Percentiles rank a stretch among this genome's conserved stretches.
These are phyloP conservation scores for Microcos paniculata DNA, from an alignment of 345 rosid genomes.

Conservation along the genomic window DNA sequence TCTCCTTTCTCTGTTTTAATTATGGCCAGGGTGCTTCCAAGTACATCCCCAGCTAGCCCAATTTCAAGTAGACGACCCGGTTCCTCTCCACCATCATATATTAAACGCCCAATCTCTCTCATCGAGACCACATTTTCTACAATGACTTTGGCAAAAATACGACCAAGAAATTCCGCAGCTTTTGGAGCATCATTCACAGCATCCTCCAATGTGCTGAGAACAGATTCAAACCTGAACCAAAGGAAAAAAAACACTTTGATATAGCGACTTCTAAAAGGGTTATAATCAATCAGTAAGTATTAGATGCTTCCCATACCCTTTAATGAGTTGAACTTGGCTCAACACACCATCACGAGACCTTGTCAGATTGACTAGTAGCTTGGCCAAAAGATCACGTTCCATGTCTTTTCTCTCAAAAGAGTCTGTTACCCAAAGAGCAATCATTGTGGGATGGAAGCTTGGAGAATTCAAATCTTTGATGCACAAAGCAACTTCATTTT, in stretches of 20 bases:
- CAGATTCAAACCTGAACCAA: constrained; percentile 66
- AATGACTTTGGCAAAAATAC: constrained; percentile 56
- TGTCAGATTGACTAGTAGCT: constrained; percentile 72
- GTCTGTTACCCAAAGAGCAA: constrained; percentile 89
- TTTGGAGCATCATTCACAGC: constrained; percentile 89
- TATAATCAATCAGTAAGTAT: background rate
- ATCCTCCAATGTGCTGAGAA: constrained; percentile 74
- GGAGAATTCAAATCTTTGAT: constrained; percentile 80
- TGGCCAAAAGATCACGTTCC: constrained; percentile 80
- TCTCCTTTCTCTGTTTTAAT: constrained; percentile 67
- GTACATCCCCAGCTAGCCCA: constrained; percentile 85
- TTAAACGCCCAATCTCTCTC: constrained; percentile 55
- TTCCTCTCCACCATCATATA: constrained; percentile 74
- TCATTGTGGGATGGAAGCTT: constrained; percentile 78
- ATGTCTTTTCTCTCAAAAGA: constrained; percentile 92
- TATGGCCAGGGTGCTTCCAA: constrained; percentile 68
- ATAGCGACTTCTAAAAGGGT: background rate
- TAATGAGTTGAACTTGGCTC: constrained; percentile 48
- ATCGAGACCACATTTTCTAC: constrained; percentile 47
- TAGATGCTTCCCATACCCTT: constrained; percentile 58
- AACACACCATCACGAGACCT: constrained; percentile 49
- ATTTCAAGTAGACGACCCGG: constrained; percentile 48
- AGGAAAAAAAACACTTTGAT: background rate
- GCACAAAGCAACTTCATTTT: constrained; percentile 80
- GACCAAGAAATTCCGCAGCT: constrained; percentile 84